A percentile compares a stretch with the other conserved stretches of the same genome.
Evolutionary conservation across 2,329 filamentous ascomycete species (phyloP).

Genomic region (Tolypocladium pustulatum): DNA sequence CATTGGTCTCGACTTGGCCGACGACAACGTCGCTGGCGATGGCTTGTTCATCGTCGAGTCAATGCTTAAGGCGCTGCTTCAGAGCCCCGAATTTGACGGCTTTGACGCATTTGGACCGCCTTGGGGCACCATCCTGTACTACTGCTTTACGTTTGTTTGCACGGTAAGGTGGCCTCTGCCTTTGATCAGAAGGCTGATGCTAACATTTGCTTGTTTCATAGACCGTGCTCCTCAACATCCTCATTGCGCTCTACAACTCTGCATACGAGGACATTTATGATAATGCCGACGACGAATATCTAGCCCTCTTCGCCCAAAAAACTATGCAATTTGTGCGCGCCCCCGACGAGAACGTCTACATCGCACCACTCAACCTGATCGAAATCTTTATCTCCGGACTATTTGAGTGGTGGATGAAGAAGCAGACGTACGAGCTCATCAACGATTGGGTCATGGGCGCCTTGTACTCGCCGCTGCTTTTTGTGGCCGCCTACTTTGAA

Average conservation of each 20-base stretch:
- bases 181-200: neutral
- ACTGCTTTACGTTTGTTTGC: constrained; percentile 93
- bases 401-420: constrained; percentile 93
- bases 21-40: constrained; percentile 59
- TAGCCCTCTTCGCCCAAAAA: constrained; percentile 86
- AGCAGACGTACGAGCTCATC: constrained; percentile 60
- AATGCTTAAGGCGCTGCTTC: constrained; percentile 86
- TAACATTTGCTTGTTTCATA: constrained; percentile 10
- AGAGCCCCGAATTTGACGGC: constrained; percentile 76
- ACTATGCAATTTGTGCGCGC: constrained; percentile 96
- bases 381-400: constrained; percentile 72
- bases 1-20: constrained; percentile 76
- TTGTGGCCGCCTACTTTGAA: constrained; percentile 68
- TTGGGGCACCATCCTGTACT: constrained; percentile 92
- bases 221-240: constrained; percentile 78
- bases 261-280: constrained; percentile 92
- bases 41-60: constrained; percentile 65
- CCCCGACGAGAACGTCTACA: constrained; percentile 96
- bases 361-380: constrained; percentile 88
- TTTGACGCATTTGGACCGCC: constrained; percentile 89
- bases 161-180: constrained; percentile 49
- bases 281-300: constrained; percentile 89
- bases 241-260: constrained; percentile 94
- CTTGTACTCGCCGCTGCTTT: constrained; percentile 74
- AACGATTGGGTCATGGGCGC: constrained; percentile 84